Conservation (phyloP, 2,329 filamentous ascomycete species). For the Zopfia rhizophila region DNA sequence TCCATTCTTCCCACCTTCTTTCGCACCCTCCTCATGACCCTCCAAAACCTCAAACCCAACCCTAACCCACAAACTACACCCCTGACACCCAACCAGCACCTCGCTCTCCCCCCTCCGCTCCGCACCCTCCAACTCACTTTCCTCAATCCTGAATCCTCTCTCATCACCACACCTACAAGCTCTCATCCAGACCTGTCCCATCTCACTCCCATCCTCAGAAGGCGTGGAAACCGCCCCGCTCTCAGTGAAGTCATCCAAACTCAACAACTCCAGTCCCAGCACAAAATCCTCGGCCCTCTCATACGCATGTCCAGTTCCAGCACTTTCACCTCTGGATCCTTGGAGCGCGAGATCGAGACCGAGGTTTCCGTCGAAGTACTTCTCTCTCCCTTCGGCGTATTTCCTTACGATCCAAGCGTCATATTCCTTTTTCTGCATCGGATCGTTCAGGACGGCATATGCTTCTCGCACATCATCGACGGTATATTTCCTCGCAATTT, state of each 20-base stretch:
- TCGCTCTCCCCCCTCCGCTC: conserved; percentile 65
- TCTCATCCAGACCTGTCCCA: conserved; percentile 58
- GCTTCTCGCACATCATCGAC: conserved; percentile 70
- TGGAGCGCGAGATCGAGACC: no score
- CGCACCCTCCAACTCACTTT: conserved; percentile 64
- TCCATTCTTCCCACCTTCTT: conserved; percentile 3
- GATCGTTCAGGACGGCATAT: conserved; percentile 63
- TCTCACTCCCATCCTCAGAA: neutral
- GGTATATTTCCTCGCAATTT: conserved; percentile 47
- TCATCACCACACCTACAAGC: conserved; percentile 69
- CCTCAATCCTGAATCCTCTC: conserved; percentile 64
- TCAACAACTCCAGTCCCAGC: conserved; percentile 66
- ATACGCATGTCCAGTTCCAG: no score
- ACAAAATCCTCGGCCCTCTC: conserved; percentile 37
- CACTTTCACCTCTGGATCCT: no score
- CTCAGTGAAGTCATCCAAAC: conserved; percentile 67
- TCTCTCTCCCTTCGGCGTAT: conserved; percentile 4
- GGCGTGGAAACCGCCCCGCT: conserved; percentile 8
- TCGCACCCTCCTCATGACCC: conserved; percentile 30
- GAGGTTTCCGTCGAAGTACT: neutral
- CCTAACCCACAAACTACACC: conserved; percentile 72
- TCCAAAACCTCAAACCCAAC: conserved; percentile 67
- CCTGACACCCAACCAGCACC: conserved; percentile 68
- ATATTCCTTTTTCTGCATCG: conserved; percentile 56
- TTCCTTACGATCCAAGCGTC: conserved; percentile 28